Base-by-base conservation (phyloP, 2,329 filamentous ascomycete genomes). In the Zymoseptoria tritici region DNA sequence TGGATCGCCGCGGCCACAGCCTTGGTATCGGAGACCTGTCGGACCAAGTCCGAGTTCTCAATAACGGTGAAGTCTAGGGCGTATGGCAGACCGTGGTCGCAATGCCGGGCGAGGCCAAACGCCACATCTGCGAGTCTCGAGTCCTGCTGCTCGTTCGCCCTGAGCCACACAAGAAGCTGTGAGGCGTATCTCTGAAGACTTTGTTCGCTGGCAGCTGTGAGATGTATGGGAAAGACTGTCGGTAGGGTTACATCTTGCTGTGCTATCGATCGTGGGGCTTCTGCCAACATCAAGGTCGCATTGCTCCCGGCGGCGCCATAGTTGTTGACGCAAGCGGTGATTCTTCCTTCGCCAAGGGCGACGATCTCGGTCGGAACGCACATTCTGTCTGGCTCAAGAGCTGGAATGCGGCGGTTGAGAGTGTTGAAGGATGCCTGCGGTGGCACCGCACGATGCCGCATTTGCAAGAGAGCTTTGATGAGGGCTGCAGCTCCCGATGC, bases 291-390 rank as follows among this genome's bases (percentile, higher is more conserved):
- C n/a, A 60, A 9, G 22, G 56, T 42, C n/a, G 55, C 60, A 54
- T 76, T 76, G 3, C 74, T 73, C 13, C 74, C 74, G 8, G 72
- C 69, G 2, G 74, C 74, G 42, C 68, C 63, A 60, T 75, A 77
- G 59, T 74, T 76, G 63, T 75, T 76, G 26, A 77, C 56, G 7
- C 60, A 57, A 13, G 56, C 61, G n/a, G 21, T 53, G 51, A 24
- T 9, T 53, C 13, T 21, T 16, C 21, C 51, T 53, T 24, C 21
- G 51, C 19, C 51, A 4, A 53, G 51, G 13, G 51, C 51, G 11
- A 29, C 8, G 9, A 21, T 53, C 26, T 21, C 16, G 8, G 9
- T 7, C 5, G 62, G 56, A 26, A 60, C 57, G 36, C 51, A 53
- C 19, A 53, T 53, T 6, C 51, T 8, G 20, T 56, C 42, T 21